A percentile compares a stretch with the other conserved stretches of the same genome.
These are phyloP conservation scores for Globisporangium takayamanum DNA, from an alignment of 352 stramenopile genomes.

Conservation along the genomic window DNA sequence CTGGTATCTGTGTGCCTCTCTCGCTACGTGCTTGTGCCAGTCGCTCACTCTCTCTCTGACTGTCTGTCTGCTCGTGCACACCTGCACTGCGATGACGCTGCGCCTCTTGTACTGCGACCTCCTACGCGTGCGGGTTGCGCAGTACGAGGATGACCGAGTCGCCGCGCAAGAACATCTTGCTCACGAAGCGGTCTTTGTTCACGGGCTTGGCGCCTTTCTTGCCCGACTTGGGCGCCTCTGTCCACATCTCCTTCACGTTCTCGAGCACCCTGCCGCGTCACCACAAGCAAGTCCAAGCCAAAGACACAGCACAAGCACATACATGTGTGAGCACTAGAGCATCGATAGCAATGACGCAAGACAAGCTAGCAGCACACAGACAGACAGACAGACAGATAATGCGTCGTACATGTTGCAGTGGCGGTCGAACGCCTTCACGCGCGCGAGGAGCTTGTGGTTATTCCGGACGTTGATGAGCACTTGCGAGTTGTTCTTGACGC, in stretches of 20 bases:
- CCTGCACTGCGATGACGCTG: background rate
- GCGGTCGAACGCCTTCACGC: slow-evolving; percentile 99
- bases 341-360: background rate
- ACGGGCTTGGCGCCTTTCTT: slow-evolving; percentile 94
- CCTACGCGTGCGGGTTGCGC: slow-evolving; percentile 92
- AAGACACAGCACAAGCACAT: background rate
- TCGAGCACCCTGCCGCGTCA: slow-evolving; percentile 89
- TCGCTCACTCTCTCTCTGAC: background rate
- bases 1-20: background rate
- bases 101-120: no score
- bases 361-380: no score
- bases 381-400: background rate
- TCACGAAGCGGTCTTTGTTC: slow-evolving; percentile 99
- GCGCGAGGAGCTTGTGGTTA: slow-evolving; percentile 99
- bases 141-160: slow-evolving; percentile 99
- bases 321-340: background rate
- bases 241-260: slow-evolving; percentile 99
- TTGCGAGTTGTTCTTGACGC: slow-evolving; percentile 97
- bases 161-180: slow-evolving; percentile 99
- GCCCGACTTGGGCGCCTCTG: slow-evolving; percentile 95
- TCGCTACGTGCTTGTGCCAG: background rate
- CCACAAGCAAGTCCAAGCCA: background rate
- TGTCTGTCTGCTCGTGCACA: no score
- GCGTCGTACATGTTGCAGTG: slow-evolving; percentile 99
- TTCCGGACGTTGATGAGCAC: slow-evolving; percentile 99